A percentile compares a stretch with the other conserved stretches of the same genome.
These are phyloP conservation scores for Rhizopogon vinicolor DNA, from an alignment of 768 basidiomycete genomes.

Conservation along the genomic window DNA sequence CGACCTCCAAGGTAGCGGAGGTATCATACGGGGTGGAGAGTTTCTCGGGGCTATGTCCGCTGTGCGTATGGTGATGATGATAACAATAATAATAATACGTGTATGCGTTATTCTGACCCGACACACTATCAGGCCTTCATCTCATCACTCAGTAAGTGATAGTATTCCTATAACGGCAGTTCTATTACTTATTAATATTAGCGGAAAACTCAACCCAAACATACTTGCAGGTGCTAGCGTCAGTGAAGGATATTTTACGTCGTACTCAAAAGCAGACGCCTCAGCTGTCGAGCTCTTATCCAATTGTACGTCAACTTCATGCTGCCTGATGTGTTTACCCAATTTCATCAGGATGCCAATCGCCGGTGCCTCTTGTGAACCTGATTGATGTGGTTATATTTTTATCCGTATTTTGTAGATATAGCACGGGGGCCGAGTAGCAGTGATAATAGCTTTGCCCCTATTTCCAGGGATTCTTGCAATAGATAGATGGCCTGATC, in stretches of 20 bases:
- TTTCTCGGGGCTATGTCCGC: background rate
- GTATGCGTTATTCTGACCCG: background rate
- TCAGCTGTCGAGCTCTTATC: background rate
- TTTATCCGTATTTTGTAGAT: background rate
- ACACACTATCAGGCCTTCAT: background rate
- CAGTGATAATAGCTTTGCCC: no score
- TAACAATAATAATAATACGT: no score
- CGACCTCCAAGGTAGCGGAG: background rate
- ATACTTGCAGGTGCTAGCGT: background rate
- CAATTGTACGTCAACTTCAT: background rate
- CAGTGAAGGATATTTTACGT: background rate
- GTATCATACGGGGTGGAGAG: background rate
- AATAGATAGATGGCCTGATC: no score
- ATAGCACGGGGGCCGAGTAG: background rate
- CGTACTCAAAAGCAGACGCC: background rate
- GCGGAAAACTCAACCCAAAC: background rate
- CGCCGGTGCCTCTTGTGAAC: background rate
- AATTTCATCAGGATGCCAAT: background rate
- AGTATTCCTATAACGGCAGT: background rate
- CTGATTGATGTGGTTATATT: background rate
- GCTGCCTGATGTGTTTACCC: no score
- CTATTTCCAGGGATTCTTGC: no score
- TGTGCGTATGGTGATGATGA: background rate
- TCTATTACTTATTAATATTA: constrained; percentile 1
- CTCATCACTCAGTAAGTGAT: background rate